Conservation (phyloP, 495 filamentous ascomycete genomes). For the Penicillium taxi region DNA sequence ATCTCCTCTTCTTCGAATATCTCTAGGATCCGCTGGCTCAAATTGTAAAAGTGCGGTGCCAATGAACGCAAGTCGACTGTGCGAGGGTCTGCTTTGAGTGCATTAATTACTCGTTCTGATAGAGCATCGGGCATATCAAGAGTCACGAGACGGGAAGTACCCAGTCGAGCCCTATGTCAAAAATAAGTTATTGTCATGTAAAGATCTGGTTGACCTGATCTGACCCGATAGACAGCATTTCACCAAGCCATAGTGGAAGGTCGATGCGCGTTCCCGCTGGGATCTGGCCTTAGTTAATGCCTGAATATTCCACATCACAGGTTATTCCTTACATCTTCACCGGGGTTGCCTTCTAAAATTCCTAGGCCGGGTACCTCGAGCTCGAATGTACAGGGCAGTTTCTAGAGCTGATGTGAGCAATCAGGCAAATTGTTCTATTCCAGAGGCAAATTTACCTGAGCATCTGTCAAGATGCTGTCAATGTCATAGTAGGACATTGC, state of each 20-base stretch:
- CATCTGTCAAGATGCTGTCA: constrained; percentile 86
- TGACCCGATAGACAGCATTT: constrained; percentile 83
- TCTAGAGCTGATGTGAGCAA: constrained; percentile 43
- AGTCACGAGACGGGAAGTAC: constrained; percentile 56
- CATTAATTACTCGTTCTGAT: constrained; percentile 75
- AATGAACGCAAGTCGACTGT: constrained; percentile 75
- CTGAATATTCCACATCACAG: background rate
- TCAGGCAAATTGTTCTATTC: background rate
- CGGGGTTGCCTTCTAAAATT: constrained; percentile 72
- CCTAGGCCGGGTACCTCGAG: constrained; percentile 80
- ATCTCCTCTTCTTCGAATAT: constrained; percentile 88
- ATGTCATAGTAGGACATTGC: constrained; percentile 84
- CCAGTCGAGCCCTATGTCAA: constrained; percentile 38
- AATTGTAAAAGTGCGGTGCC: constrained; percentile 78
- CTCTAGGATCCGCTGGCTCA: constrained; percentile 78
- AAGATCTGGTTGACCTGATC: constrained; percentile 3
- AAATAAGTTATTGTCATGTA: background rate
- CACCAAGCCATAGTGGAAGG: constrained; percentile 92
- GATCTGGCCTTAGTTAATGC: constrained; percentile 44
- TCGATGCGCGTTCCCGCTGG: constrained; percentile 70
- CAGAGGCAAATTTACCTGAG: constrained; percentile 50
- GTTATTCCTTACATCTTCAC: constrained; percentile 44
- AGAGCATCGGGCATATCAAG: constrained; percentile 77
- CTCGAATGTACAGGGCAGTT: constrained; percentile 91
- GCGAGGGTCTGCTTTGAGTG: constrained; percentile 80